Evolutionary conservation across 2,329 filamentous ascomycete genomes (phyloP).

Genomic region (Sporothrix mexicana): DNA sequence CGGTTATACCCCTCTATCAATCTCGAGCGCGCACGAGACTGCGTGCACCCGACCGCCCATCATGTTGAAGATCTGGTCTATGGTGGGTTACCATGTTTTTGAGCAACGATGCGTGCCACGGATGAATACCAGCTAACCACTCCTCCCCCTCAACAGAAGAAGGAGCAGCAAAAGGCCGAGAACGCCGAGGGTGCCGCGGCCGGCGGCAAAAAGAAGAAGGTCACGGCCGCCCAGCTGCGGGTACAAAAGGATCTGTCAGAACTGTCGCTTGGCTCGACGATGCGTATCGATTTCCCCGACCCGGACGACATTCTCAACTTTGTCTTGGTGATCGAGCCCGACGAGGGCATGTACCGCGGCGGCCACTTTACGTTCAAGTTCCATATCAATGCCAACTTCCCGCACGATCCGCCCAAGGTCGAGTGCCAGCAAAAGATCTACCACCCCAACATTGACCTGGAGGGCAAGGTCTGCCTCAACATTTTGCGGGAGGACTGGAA

Average conservation of each 20-base stretch:
- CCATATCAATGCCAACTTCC: slow-evolving; percentile 91
- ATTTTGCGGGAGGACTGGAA: slow-evolving; percentile 99
- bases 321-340: slow-evolving; percentile 78
- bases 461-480: slow-evolving; percentile 97
- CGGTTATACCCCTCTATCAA: neutral
- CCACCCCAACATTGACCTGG: slow-evolving; percentile 97
- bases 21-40: slow-evolving; percentile 15
- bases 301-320: slow-evolving; percentile 88
- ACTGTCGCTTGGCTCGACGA: slow-evolving; percentile 76
- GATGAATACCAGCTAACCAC: neutral
- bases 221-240: slow-evolving; percentile 91
- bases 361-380: slow-evolving; percentile 91
- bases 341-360: slow-evolving; percentile 87
- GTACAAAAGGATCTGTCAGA: slow-evolving; percentile 93
- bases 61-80: slow-evolving; percentile 99
- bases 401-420: slow-evolving; percentile 96
- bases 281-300: slow-evolving; percentile 81
- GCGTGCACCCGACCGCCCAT: slow-evolving; percentile 49
- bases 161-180: slow-evolving; percentile 94
- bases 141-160: slow-evolving; percentile 64
- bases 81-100: slow-evolving; percentile 63
- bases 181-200: slow-evolving; percentile 71
- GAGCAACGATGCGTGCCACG: slow-evolving; percentile 38
- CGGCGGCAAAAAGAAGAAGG: slow-evolving; percentile 94
- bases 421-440: slow-evolving; percentile 98